Conservation (phyloP, 1,139 yeast genomes). For the Blastobotrys ciferrii region DNA sequence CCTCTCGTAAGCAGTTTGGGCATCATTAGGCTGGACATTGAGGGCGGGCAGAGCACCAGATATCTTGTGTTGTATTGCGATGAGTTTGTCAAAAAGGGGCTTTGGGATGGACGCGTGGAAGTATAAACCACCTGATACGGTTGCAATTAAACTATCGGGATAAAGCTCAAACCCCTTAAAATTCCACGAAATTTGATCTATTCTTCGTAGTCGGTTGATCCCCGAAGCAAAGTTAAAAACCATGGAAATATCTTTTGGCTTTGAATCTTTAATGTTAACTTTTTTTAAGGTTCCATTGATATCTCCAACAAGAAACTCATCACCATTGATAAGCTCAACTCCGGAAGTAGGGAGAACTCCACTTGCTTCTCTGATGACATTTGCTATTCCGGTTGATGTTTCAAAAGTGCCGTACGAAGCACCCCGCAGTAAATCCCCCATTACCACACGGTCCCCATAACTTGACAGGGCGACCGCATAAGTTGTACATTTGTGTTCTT, state of each 20-base stretch:
- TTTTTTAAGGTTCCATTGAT: not conserved
- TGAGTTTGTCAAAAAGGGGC: not conserved
- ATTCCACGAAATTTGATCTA: not conserved
- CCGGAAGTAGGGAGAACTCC: not conserved
- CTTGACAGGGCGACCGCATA: slow-evolving; percentile 10
- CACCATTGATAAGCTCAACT: slow-evolving; percentile 1
- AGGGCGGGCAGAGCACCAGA: not conserved
- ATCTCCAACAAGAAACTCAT: not conserved
- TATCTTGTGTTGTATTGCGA: not conserved
- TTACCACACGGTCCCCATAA: not conserved
- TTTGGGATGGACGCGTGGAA: not conserved
- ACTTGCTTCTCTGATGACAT: not conserved
- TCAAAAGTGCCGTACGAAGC: slow-evolving; percentile 3
- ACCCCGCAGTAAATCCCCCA: slow-evolving; percentile 16
- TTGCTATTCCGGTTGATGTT: not conserved
- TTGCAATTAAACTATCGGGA: slow-evolving; percentile 1
- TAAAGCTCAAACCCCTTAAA: slow-evolving; percentile 3
- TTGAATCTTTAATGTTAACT: not conserved
- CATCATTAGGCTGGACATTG: not conserved
- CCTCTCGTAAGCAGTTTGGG: not conserved
- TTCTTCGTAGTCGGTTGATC: not conserved
- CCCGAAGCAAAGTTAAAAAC: slow-evolving; percentile 2
- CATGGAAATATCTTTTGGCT: not conserved
- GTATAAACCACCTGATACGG: slow-evolving; percentile 3
- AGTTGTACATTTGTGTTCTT: slow-evolving; percentile 11